These are phyloP conservation scores for Limonium bicolor DNA, from an alignment of 148 eudicot genomes.

Conservation along the genomic window DNA sequence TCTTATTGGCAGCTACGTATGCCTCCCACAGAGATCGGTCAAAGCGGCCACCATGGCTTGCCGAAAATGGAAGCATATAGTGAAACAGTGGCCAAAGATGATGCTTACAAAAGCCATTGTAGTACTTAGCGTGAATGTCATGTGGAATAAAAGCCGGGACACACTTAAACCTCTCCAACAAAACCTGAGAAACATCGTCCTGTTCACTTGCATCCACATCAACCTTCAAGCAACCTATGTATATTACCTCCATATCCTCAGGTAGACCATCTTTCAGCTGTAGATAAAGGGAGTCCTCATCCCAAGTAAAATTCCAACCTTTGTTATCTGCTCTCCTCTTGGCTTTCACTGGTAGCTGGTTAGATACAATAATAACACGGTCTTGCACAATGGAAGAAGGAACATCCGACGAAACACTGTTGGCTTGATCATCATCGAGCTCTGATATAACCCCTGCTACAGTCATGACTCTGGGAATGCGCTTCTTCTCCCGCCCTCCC, in stretches of 20 bases:
- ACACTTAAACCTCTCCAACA: slow-evolving; percentile 25
- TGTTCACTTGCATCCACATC: slow-evolving; percentile 28
- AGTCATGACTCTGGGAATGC: slow-evolving; percentile 28
- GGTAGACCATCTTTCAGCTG: slow-evolving; percentile 24
- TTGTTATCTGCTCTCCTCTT: slow-evolving; percentile 18
- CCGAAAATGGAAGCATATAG: slow-evolving; percentile 20
- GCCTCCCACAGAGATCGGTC: slow-evolving; percentile 26
- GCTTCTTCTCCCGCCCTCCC: slow-evolving; percentile 13
- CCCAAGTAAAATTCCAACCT: slow-evolving; percentile 27
- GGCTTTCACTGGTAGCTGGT: slow-evolving; percentile 24
- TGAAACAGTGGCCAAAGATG: slow-evolving; percentile 29
- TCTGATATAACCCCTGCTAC: slow-evolving; percentile 24
- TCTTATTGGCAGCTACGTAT: slow-evolving; percentile 23
- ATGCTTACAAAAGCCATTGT: slow-evolving; percentile 25
- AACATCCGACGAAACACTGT: slow-evolving; percentile 18
- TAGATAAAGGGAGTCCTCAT: slow-evolving; percentile 21
- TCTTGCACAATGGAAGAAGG: slow-evolving; percentile 21
- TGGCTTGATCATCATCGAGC: slow-evolving; percentile 25
- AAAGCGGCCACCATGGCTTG: slow-evolving; percentile 17
- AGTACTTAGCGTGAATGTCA: slow-evolving; percentile 15
- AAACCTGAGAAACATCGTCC: slow-evolving; percentile 22
- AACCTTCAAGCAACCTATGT: slow-evolving; percentile 24
- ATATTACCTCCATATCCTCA: slow-evolving; percentile 24
- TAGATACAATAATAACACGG: slow-evolving; percentile 27
- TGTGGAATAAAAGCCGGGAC: slow-evolving; percentile 27